Conservation (phyloP, 2,329 filamentous ascomycete species). For the Ascochyta pisi region DNA sequence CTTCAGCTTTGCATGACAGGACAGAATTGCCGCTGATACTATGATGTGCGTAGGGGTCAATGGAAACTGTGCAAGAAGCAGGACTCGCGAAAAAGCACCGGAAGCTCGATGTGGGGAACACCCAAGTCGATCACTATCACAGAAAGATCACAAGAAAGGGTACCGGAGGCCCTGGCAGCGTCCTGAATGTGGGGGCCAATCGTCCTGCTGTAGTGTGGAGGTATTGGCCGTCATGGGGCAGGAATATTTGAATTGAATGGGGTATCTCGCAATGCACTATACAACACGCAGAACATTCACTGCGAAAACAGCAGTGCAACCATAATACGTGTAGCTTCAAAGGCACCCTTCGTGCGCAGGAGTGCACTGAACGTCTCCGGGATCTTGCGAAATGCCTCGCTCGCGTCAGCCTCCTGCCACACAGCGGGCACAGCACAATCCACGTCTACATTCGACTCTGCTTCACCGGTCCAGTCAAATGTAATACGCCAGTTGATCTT, state of each 20-base stretch:
- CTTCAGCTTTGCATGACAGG: no score
- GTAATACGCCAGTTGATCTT: slow-evolving; percentile 68
- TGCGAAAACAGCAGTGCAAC: slow-evolving; percentile 62
- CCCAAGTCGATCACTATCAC: no score
- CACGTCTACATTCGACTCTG: slow-evolving; percentile 64
- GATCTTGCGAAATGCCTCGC: slow-evolving; percentile 63
- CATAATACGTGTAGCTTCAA: slow-evolving; percentile 65
- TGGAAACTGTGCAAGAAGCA: no score
- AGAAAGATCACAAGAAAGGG: no score
- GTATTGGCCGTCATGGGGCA: background rate
- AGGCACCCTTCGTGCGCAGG: slow-evolving; percentile 62
- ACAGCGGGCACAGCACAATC: slow-evolving; percentile 65
- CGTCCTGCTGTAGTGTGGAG: background rate
- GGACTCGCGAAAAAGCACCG: no score
- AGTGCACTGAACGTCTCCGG: slow-evolving; percentile 67
- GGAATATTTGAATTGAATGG: background rate
- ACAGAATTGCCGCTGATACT: no score
- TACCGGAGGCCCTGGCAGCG: no score
- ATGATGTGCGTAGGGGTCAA: no score
- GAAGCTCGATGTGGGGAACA: no score
- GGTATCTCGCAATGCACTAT: slow-evolving; percentile 9
- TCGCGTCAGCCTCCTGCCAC: slow-evolving; percentile 67
- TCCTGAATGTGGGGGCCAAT: no score
- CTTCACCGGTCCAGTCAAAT: slow-evolving; percentile 78
- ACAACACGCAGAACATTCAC: background rate